Evolutionary conservation across 352 stramenopile species (phyloP), one percentile per base, ranked within the genome.

Genomic region (Pythium dissotocum): DNA sequence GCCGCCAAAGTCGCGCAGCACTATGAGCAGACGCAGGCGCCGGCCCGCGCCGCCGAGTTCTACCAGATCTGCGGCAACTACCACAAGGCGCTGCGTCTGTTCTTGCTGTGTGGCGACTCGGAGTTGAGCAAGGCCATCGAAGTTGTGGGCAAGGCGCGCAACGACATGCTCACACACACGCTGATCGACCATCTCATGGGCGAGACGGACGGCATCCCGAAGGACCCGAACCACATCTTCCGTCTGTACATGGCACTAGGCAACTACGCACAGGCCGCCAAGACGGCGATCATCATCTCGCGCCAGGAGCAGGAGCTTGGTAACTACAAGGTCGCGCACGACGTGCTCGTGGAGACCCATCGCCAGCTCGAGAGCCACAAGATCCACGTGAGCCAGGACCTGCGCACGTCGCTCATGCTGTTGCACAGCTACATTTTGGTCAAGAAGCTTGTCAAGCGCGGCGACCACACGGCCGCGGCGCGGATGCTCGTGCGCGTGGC

Each of bases 161-260:
- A 97, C 72, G 93, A 98, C 72, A 95, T 97, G 84, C 82, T 98
- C 53, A 98, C 94, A 53, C 92, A 98, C 77, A 97, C 90, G 49
- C 72, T 98, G 38, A 98, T 98, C 67, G 95, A 98, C 68, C 95
- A 96, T 60, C 76, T 98, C n/a, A 98, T 98, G 88, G 93, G 93
- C 42, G 95, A 98, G 69, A 91, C 89, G 44, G 93, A 98, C 67
- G 94, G 94, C 32, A 95, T 98, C 57, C 90, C 90, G 1, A 98
- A 98, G 72, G 95, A 98, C 64, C 92, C 93, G 6, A 94, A 97
- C 67, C 95, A 98, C 67, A 98, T 98, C 59, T 98, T 98, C 62
- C 85, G 92, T 0, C 71, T 98, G 16, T 98, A 98, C 78, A 87
- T 98, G 82, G 90, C 91, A 24, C 82, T 98, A n/a, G 93, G 90